phyloP scores from a whole-genome alignment of 768 basidiomycete genomes.

The Termitomyces sp. region DNA sequence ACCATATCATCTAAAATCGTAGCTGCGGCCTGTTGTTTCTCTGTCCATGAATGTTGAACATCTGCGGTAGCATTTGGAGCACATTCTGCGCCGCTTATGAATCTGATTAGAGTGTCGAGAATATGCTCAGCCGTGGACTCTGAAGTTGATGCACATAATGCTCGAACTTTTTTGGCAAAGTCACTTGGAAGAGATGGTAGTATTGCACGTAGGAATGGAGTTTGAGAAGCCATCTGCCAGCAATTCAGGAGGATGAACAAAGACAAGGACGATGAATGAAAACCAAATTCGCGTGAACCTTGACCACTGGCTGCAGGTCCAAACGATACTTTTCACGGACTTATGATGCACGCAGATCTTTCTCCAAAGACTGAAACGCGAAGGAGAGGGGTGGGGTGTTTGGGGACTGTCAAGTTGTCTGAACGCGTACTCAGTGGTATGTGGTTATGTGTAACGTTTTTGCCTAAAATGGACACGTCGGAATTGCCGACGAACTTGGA shows the following conservation, averaged over 20 bases:
- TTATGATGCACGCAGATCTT: background rate
- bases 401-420: background rate
- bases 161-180: conserved; percentile 25
- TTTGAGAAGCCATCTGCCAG: conserved; percentile 19
- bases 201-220: conserved; percentile 26
- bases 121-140: conserved; percentile 21
- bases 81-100: conserved; percentile 34
- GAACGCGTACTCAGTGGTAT: background rate
- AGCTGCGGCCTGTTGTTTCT: conserved; percentile 26
- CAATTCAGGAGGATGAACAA: background rate
- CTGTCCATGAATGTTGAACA: conserved; percentile 29
- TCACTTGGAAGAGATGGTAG: conserved; percentile 27
- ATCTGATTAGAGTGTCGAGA: conserved; percentile 38
- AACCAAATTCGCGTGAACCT: background rate
- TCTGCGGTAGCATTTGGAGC: conserved; percentile 22
- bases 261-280: conserved; percentile 3
- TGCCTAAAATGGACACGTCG: too few relatives aligned
- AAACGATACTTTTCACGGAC: too few relatives aligned
- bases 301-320: too few relatives aligned
- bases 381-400: background rate
- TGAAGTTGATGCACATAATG: conserved; percentile 24
- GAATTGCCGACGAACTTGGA: too few relatives aligned
- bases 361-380: background rate
- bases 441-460: background rate
- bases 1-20: conserved; percentile 23